phyloP scores from a whole-genome alignment of 768 basidiomycete species.

The Leccinum subgranulosum region DNA sequence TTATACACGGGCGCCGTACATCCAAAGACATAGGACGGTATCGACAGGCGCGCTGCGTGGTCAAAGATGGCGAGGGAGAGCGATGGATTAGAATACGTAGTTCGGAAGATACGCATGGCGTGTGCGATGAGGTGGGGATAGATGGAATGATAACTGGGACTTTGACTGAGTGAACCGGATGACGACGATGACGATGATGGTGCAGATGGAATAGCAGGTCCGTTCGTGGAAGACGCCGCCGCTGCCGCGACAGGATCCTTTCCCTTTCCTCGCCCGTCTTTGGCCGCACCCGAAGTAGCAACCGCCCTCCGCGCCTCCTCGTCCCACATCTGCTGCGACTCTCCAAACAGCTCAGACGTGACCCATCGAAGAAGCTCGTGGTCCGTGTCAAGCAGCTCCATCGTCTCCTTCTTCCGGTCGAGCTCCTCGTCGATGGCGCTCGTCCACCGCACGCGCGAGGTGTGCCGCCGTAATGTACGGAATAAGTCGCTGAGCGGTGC shows the following conservation, averaged over 20 bases:
- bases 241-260: background rate
- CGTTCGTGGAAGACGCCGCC: background rate
- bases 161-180: slow-evolving; percentile 4
- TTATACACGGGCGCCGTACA: slow-evolving; percentile 89
- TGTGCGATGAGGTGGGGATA: slow-evolving; percentile 76
- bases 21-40: slow-evolving; percentile 82
- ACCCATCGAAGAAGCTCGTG: slow-evolving; percentile 74
- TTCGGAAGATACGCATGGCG: slow-evolving; percentile 76
- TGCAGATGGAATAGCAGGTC: background rate
- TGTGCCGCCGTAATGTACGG: slow-evolving; percentile 50
- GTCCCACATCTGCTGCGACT: slow-evolving; percentile 41
- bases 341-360: slow-evolving; percentile 61
- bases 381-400: slow-evolving; percentile 68
- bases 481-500: slow-evolving; percentile 47
- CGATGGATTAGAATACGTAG: slow-evolving; percentile 74
- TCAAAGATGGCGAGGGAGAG: slow-evolving; percentile 81
- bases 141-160: slow-evolving; percentile 52
- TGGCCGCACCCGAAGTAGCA: slow-evolving; percentile 12
- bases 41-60: slow-evolving; percentile 69
- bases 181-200: background rate
- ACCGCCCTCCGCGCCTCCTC: slow-evolving; percentile 40
- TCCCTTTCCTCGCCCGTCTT: background rate
- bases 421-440: slow-evolving; percentile 51
- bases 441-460: slow-evolving; percentile 49
- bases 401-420: slow-evolving; percentile 69